Conservation (phyloP, 306 rosid species). For the Gynostemma pentaphyllum region DNA sequence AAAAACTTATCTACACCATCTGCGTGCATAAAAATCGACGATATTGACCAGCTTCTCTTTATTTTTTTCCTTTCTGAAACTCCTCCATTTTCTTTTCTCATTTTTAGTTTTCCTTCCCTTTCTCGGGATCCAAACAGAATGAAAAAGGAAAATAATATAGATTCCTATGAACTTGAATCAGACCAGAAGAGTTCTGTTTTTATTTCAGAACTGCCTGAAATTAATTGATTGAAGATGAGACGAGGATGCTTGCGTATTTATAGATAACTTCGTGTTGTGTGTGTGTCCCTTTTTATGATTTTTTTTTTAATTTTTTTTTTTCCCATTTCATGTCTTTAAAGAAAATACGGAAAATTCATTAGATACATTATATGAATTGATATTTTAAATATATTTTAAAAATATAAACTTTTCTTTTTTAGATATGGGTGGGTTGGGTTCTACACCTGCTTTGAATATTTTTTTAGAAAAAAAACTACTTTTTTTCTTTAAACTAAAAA, state of each 20-base stretch:
- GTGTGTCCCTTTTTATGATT: neutral
- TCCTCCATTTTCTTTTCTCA: conserved; percentile 11
- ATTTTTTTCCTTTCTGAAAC: neutral
- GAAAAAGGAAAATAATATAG: neutral
- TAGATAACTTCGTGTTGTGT: neutral
- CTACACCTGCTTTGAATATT: no score
- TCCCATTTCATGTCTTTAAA: no score
- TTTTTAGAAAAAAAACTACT: no score
- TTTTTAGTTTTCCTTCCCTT: neutral
- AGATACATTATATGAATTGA: no score
- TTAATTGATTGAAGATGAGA: neutral
- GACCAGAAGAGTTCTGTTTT: neutral
- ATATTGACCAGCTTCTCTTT: conserved; percentile 27
- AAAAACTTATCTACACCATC: conserved; percentile 39
- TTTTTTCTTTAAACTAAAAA: no score
- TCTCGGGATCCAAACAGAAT: conserved; percentile 10
- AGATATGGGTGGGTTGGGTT: no score
- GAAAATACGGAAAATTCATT: no score
- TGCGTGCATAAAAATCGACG: conserved; percentile 70
- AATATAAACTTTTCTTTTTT: no score
- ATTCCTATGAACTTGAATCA: neutral
- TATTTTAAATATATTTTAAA: no score
- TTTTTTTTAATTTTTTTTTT: neutral
- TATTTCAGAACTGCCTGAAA: neutral
- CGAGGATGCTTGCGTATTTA: neutral